Evolutionary conservation across 2,329 filamentous ascomycete species (phyloP).

Genomic region (Cryphonectria japonica): DNA sequence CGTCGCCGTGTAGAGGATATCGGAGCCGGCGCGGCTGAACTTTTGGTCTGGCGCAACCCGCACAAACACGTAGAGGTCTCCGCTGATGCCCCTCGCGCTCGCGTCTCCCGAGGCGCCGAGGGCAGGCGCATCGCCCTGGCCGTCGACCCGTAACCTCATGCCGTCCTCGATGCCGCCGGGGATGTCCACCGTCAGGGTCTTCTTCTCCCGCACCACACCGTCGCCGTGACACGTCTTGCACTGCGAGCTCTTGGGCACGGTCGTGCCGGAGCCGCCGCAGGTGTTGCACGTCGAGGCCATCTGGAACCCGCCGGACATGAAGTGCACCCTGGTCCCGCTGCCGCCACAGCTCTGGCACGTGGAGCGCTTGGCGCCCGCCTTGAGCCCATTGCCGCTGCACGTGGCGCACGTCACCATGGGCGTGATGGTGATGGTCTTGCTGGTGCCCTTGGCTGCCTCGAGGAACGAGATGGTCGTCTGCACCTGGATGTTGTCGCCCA

Average conservation of each 20-base stretch:
- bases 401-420: slow-evolving; percentile 81
- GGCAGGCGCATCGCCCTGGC: slow-evolving; percentile 83
- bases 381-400: slow-evolving; percentile 83
- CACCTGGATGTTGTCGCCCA: slow-evolving; percentile 96
- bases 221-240: slow-evolving; percentile 80
- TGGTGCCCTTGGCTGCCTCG: slow-evolving; percentile 91
- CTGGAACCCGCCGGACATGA: slow-evolving; percentile 92
- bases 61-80: slow-evolving; percentile 91
- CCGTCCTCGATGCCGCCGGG: slow-evolving; percentile 95
- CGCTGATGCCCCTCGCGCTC: slow-evolving; percentile 68
- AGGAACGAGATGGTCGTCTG: slow-evolving; percentile 92
- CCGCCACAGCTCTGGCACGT: slow-evolving; percentile 83
- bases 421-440: slow-evolving; percentile 84
- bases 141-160: slow-evolving; percentile 84
- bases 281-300: slow-evolving; percentile 86
- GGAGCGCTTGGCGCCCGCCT: slow-evolving; percentile 73
- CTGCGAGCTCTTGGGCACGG: slow-evolving; percentile 77
- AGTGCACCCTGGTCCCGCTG: slow-evolving; percentile 83
- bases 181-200: slow-evolving; percentile 87
- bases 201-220: slow-evolving; percentile 81
- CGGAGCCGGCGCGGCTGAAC: slow-evolving; percentile 84
- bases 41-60: slow-evolving; percentile 87
- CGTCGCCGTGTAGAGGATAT: slow-evolving; percentile 89
- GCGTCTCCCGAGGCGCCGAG: slow-evolving; percentile 71
- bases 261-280: slow-evolving; percentile 78